Evolutionary conservation across 352 stramenopile species (phyloP), one percentile per base, ranked within the genome.

Genomic region (Saprolegnia diclina): DNA sequence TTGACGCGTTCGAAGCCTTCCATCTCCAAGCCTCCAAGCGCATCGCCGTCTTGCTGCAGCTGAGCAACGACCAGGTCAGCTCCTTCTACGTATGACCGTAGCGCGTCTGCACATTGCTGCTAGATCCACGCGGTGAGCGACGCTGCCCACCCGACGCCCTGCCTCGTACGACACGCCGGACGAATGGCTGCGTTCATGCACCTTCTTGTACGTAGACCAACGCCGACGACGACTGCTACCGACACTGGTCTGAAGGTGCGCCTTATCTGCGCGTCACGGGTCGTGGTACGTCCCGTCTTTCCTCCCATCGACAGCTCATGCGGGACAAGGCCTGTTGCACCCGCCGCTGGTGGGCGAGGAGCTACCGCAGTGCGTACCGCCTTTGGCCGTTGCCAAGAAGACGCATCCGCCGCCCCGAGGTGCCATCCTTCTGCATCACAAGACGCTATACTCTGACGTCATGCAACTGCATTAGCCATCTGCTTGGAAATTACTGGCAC

Each of bases 11-110:
- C 32, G 59, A 66, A 26, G 59, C 19, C 16, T 66, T 56, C 26
- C 59, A 66, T 19, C n/a, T 18, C 42, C 62, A 66, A 32, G 59
- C 59, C 13, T 53, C 59, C 45, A 66, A 56, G 45, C 59, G 59
- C 1, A 66, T 66, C 13, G 1, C 11, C 2, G 37, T 66, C 24
- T 29, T 66, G 22, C 45, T 66, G 2, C 19, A 22, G 7, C 32
- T 56, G 24, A 66, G 16, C 1, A 18, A 66, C 10, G 45, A 66
- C 45, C 56, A 66, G 59, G 59, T 56, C 10, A 3, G 48, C 10
- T 24, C 48, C 16, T 52, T 52, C 29, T 48, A 10, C n/a, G 11
- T 62, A 5, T 10, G 7, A 29, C 10, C 35, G 24, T 5, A 62
- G 24, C 22, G 13, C 16, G 18, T 62, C 9, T 56, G n/a, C 5